Evolutionary conservation across 257 asterid genomes (phyloP).

Genomic region (Capsicum rhomboideum): DNA sequence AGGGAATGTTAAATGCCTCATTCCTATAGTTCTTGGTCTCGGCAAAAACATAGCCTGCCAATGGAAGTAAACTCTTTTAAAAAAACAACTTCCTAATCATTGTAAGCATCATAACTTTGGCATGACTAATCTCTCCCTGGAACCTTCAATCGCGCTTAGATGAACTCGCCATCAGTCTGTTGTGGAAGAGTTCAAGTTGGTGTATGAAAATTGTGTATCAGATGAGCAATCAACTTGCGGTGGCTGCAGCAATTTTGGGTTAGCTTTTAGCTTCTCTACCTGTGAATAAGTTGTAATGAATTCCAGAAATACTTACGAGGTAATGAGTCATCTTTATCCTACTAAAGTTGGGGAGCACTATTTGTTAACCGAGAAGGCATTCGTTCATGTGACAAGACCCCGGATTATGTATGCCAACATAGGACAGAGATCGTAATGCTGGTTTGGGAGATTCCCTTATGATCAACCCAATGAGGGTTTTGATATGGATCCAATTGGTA

Average conservation of each 20-base stretch:
- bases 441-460: too few species aligned
- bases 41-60: conserved; percentile 92
- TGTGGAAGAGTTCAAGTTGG: neutral
- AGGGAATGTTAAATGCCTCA: conserved; percentile 57
- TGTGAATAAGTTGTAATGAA: too few species aligned
- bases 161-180: conserved; percentile 1
- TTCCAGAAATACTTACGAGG: too few species aligned
- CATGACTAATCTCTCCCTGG: conserved; percentile 33
- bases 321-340: too few species aligned
- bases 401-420: too few species aligned
- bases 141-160: conserved; percentile 31
- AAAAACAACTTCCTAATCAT: conserved; percentile 63
- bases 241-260: conserved; percentile 44
- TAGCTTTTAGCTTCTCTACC: conserved; percentile 27
- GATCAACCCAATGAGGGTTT: too few species aligned
- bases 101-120: conserved; percentile 87
- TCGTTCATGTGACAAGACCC: too few species aligned
- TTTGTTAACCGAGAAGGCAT: too few species aligned
- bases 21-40: conserved; percentile 70
- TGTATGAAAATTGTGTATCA: neutral
- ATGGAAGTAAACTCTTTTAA: conserved; percentile 78
- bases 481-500: too few species aligned
- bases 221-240: neutral
- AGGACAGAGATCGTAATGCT: too few species aligned
- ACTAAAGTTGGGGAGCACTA: too few species aligned